These are phyloP conservation scores for Ceratobasidium sp. DNA, from an alignment of 1,284 basidiomycete species.

Conservation along the genomic window DNA sequence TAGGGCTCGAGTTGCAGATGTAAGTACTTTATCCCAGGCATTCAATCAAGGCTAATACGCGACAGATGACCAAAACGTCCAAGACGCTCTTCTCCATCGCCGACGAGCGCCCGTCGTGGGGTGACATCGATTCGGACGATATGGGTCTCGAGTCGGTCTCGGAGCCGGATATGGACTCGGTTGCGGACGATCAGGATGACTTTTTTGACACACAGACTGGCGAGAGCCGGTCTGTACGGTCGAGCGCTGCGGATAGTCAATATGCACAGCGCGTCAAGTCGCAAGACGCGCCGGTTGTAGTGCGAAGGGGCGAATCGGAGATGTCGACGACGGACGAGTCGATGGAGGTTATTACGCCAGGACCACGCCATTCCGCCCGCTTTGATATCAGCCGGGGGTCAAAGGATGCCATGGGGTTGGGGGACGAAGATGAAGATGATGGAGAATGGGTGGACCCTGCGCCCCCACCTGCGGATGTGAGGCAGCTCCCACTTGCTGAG, in stretches of 20 bases:
- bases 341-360: constrained; percentile 41
- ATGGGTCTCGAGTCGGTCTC: constrained; percentile 83
- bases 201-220: constrained; percentile 75
- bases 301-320: constrained; percentile 56
- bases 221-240: constrained; percentile 64
- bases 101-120: constrained; percentile 86
- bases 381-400: constrained; percentile 32
- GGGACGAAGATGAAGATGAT: constrained; percentile 42
- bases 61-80: constrained; percentile 65
- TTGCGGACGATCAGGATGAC: constrained; percentile 55
- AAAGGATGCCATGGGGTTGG: constrained; percentile 23
- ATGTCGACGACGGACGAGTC: constrained; percentile 44
- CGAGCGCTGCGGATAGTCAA: constrained; percentile 55
- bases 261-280: constrained; percentile 17
- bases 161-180: constrained; percentile 71
- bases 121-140: constrained; percentile 73
- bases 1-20: constrained; percentile 74
- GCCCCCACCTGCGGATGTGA: constrained; percentile 12
- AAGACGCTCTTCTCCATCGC: constrained; percentile 83
- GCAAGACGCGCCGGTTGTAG: constrained; percentile 57
- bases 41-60: constrained; percentile 14
- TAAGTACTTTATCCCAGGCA: constrained; percentile 55
- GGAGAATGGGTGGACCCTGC: constrained; percentile 45
- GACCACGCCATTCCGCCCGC: constrained; percentile 31
- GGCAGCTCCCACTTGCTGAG: constrained; percentile 26